phyloP scores from a whole-genome alignment of 768 basidiomycete species.

The Lyophyllum atratum region DNA sequence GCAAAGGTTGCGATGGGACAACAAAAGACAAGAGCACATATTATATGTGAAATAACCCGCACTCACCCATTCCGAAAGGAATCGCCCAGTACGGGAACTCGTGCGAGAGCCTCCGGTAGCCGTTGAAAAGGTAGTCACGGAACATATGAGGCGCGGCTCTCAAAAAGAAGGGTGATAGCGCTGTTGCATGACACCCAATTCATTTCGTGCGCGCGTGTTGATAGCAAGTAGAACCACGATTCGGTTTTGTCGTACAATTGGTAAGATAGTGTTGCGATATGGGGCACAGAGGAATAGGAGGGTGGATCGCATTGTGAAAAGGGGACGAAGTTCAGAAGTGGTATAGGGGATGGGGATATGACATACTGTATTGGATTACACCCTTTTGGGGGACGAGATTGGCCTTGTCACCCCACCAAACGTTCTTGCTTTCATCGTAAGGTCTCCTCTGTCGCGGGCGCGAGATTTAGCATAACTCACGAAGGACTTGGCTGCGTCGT shows the following conservation, averaged over 20 bases:
- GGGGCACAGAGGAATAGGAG: too few relatives aligned
- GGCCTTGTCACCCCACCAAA: neutral
- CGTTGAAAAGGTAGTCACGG: neutral
- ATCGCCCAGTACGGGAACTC: neutral
- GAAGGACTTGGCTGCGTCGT: neutral
- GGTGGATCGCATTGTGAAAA: neutral
- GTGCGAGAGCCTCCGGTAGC: neutral
- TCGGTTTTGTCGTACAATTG: too few relatives aligned
- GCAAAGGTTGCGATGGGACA: too few relatives aligned
- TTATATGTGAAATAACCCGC: neutral
- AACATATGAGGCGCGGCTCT: neutral
- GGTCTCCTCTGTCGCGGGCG: neutral
- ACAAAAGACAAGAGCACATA: too few relatives aligned
- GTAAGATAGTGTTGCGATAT: too few relatives aligned
- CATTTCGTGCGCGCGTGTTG: too few relatives aligned
- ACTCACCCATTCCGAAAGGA: neutral
- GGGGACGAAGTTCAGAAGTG: neutral
- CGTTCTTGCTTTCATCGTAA: neutral
- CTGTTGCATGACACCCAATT: neutral
- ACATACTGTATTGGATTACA: neutral
- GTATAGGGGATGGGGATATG: neutral
- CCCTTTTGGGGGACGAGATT: neutral
- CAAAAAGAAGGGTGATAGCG: neutral
- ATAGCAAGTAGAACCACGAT: too few relatives aligned
- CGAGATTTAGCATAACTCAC: neutral